Evolutionary conservation across 768 basidiomycete species (phyloP), one percentile per base, ranked within the genome.

Genomic region (Hygrophorus russula): DNA sequence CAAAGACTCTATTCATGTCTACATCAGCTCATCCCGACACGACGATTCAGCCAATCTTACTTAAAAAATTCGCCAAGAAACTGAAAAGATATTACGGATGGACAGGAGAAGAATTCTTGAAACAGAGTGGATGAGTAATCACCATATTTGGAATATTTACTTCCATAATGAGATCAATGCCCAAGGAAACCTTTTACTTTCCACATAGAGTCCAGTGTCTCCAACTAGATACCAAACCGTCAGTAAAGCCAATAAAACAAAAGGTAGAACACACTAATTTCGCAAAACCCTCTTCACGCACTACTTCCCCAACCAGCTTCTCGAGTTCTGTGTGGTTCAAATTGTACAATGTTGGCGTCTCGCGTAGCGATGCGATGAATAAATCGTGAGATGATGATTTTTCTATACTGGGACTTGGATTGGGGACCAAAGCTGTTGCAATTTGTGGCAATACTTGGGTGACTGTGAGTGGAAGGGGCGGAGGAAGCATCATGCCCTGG

Each of bases 281-380:
- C 10, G 70, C 60, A 54, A 96, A 90, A 5, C 88, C 78, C 41
- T 91, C 78, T 56, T 87, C 83, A 42, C 76, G 71, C 13, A 86
- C 67, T 17, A 85, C 69, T 19, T 77, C 69, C 9, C 70, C 67
- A 13, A 86, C 69, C 2, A 81, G 55, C 36, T 59, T 59, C 52
- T 84, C 80, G 10, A 87, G 68, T 5, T 70, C 65, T 9, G 58
- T 45, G 28, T 58, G 62, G 17, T 80, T 57, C 19, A 84, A 57
- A 40, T 71, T 59, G 49, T 82, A 80, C n/a, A 85, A 51, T 0
- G 62, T 60, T 0, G 71, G 63, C 14, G 61, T 51, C 29, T 76
- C 65, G 32, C 60, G 59, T 12, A 82, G 58, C 1, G 70, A 64
- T 6, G 64, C 35, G 47, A 66, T 51, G 43, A 73, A 17, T 36